These are phyloP conservation scores for Cryptococcus maquisensis DNA, from an alignment of 1,284 basidiomycete genomes.

Conservation along the genomic window DNA sequence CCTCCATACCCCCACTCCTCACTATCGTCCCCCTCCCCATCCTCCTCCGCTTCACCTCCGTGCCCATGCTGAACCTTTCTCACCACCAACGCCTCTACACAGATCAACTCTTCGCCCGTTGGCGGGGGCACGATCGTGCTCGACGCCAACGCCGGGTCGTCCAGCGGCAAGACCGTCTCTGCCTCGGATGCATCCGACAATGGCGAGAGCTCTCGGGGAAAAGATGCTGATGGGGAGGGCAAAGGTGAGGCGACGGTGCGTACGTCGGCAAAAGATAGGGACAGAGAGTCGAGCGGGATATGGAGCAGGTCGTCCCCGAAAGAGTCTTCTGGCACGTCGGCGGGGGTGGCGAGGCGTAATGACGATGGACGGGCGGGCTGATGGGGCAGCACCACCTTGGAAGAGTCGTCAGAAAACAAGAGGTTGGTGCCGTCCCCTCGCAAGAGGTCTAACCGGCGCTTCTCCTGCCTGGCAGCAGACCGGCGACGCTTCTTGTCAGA, in stretches of 20 bases:
- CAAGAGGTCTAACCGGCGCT: conserved; percentile 38
- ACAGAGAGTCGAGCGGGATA: conserved; percentile 43
- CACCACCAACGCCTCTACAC: conserved; percentile 48
- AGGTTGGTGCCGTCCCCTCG: conserved; percentile 42
- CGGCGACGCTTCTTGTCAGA: conserved; percentile 29
- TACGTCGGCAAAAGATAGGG: conserved; percentile 45
- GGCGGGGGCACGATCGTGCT: neutral
- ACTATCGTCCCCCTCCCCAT: conserved; percentile 13
- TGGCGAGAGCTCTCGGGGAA: neutral
- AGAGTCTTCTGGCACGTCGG: conserved; percentile 19
- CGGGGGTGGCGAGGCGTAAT: conserved; percentile 28
- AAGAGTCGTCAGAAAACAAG: neutral
- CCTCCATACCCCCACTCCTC: conserved; percentile 30
- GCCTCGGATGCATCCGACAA: neutral
- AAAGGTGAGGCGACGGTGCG: conserved; percentile 14
- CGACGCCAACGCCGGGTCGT: neutral
- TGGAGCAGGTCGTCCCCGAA: conserved; percentile 30
- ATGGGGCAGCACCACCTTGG: conserved; percentile 11
- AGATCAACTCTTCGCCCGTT: conserved; percentile 35
- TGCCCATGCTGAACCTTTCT: conserved; percentile 36
- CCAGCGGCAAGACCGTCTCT: neutral
- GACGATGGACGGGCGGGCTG: conserved; percentile 25
- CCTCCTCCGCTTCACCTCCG: conserved; percentile 15
- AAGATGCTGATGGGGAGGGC: neutral
- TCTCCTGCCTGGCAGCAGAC: conserved; percentile 27